Conservation (phyloP, 179 eudicot genomes). For the Silene noctiflora region DNA sequence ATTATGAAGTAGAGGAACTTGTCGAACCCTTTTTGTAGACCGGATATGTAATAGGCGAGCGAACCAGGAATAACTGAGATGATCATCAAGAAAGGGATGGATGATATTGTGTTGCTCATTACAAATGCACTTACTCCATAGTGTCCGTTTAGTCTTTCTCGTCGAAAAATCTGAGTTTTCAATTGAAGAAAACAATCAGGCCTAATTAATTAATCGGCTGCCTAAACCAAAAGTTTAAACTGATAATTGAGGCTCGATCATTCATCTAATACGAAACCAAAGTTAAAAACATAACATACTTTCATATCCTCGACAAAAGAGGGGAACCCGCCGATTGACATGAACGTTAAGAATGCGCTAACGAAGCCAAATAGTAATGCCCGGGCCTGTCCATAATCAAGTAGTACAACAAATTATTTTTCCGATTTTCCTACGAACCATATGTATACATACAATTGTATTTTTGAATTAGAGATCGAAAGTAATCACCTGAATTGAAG, state of each 20-base stretch:
- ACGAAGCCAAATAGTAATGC: slow-evolving; percentile 20
- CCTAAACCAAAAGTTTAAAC: neutral
- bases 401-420: too few species aligned
- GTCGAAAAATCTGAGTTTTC: slow-evolving; percentile 39
- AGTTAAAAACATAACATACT: slow-evolving; percentile 24
- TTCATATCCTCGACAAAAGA: slow-evolving; percentile 68
- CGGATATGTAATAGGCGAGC: slow-evolving; percentile 50
- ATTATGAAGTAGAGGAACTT: slow-evolving; percentile 38
- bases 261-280: neutral
- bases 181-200: neutral
- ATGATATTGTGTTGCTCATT: slow-evolving; percentile 46
- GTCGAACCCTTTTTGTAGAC: slow-evolving; percentile 35
- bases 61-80: slow-evolving; percentile 49
- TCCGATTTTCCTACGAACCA: too few species aligned
- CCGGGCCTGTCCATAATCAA: neutral
- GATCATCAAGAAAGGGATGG: slow-evolving; percentile 44
- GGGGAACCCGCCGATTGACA: slow-evolving; percentile 67
- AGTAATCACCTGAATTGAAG: slow-evolving; percentile 37
- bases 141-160: slow-evolving; percentile 59
- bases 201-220: neutral
- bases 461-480: too few species aligned
- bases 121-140: slow-evolving; percentile 47
- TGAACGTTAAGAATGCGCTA: slow-evolving; percentile 40
- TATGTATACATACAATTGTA: too few species aligned
- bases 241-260: neutral